Evolutionary conservation across 1,284 basidiomycete genomes (phyloP), one percentile per base, ranked within the genome.

Genomic region (Spongispora temasekensis): DNA sequence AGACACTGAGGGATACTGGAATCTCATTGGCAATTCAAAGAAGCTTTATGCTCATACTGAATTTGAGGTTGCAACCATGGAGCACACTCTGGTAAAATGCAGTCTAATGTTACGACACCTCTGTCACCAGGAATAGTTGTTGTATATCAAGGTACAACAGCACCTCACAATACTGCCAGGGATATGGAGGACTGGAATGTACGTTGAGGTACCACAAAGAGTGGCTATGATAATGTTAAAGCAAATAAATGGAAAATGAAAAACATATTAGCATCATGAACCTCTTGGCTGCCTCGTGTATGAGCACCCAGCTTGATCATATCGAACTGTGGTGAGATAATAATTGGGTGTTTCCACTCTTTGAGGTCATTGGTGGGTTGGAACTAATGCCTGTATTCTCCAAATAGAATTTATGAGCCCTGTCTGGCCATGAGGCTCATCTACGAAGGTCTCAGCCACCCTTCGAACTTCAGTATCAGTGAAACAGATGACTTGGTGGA

Each of bases 131-230:
- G 82, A 5, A 90, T 1, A 96, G 80, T 2, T 94, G 77, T 2
- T 95, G 80, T 74, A 91, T 88, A 64, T 91, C 86, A 0, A 86
- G 86, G 69, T 92, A 95, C 0, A 96, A 78, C 13, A 94, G 78
- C 0, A 91, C 94, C 69, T 94, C 91, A 62, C 91, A 92, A 63
- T 89, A 81, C 67, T 94, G 86, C 94, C 94, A 96, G 44, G 83
- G 77, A 74, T 88, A 95, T 0, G 91, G 89, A 13, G 89, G 87
- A 3, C 82, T 75, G 0, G 85, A 87, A 71, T 96, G 93, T 0
- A 95, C 94, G 62, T 96, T 94, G 57, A 96, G 83, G 71, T 94
- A 96, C 88, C 91, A 96, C 1, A 96, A 77, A 17, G 12, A 93
- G 77, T 2, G 93, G 91, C 94, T 95, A 55, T 59, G 60, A 61